A percentile compares a stretch with the other conserved stretches of the same genome.
Evolutionary conservation across 2,329 filamentous ascomycete genomes (phyloP).

Genomic region (Capronia coronata): DNA sequence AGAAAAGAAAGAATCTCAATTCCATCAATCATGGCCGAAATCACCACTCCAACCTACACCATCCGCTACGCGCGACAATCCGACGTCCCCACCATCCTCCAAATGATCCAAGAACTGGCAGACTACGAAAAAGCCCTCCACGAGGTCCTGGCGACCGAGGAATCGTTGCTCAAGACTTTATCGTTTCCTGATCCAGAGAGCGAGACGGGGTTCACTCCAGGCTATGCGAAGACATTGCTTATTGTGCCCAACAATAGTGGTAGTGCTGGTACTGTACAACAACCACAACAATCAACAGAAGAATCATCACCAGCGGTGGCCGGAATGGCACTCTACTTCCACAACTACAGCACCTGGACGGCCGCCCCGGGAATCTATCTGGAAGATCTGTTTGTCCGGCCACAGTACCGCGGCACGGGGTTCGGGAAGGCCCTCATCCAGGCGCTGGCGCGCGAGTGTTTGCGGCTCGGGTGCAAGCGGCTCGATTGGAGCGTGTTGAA

Average conservation of each 20-base stretch:
- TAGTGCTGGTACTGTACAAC: constrained; percentile 25
- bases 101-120: constrained; percentile 76
- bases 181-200: constrained; percentile 57
- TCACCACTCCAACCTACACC: constrained; percentile 18
- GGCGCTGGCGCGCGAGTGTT: constrained; percentile 70
- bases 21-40: constrained; percentile 22
- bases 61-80: constrained; percentile 28
- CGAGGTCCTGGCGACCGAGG: constrained; percentile 70
- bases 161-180: constrained; percentile 65
- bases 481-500: constrained; percentile 88
- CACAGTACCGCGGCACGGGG: constrained; percentile 63
- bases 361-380: constrained; percentile 83
- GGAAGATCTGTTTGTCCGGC: constrained; percentile 82
- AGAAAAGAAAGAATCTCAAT: too few species aligned
- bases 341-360: constrained; percentile 93
- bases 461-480: constrained; percentile 63
- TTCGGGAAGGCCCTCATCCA: constrained; percentile 72
- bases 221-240: constrained; percentile 69
- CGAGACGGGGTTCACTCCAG: constrained; percentile 36
- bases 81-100: constrained; percentile 79
- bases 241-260: constrained; percentile 46
- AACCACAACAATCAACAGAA: constrained; percentile 13
- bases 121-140: constrained; percentile 75
- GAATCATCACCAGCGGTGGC: constrained; percentile 34
- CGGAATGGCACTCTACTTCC: constrained; percentile 86